Percentiles rank a stretch among this genome's conserved stretches.
Conservation (phyloP, 345 rosid genomes). For the Bruguiera parviflora region DNA sequence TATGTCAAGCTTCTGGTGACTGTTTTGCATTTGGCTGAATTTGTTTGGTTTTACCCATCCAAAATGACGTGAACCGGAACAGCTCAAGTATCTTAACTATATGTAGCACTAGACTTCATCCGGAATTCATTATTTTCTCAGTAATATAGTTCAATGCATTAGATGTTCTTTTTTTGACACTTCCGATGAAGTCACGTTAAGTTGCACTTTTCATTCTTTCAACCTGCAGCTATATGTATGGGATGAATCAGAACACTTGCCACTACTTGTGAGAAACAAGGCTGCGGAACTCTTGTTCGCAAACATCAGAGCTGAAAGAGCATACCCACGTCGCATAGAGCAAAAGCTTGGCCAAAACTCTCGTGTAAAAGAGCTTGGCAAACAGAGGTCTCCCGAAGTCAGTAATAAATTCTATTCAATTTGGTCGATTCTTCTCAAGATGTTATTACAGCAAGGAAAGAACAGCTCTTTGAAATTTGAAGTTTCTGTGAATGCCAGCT, state of each 20-base stretch:
- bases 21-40: neutral
- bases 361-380: neutral
- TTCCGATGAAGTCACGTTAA: neutral
- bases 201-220: constrained; percentile 1
- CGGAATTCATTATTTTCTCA: neutral
- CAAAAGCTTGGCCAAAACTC: constrained; percentile 1
- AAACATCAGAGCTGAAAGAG: constrained; percentile 48
- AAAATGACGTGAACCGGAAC: neutral
- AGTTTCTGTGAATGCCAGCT: constrained; percentile 28
- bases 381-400: neutral
- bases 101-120: neutral
- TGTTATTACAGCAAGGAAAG: constrained; percentile 35
- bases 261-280: constrained; percentile 49
- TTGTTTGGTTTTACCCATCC: too few relatives aligned
- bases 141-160: neutral
- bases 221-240: constrained; percentile 45
- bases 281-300: constrained; percentile 59
- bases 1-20: neutral
- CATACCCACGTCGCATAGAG: constrained; percentile 15
- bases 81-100: too few relatives aligned
- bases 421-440: constrained; percentile 39
- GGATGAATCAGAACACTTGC: constrained; percentile 51
- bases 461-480: constrained; percentile 46
- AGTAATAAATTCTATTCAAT: constrained; percentile 28
- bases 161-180: too few relatives aligned